These are phyloP conservation scores for Viola odorata DNA, from an alignment of 345 rosid genomes.

Conservation along the genomic window DNA sequence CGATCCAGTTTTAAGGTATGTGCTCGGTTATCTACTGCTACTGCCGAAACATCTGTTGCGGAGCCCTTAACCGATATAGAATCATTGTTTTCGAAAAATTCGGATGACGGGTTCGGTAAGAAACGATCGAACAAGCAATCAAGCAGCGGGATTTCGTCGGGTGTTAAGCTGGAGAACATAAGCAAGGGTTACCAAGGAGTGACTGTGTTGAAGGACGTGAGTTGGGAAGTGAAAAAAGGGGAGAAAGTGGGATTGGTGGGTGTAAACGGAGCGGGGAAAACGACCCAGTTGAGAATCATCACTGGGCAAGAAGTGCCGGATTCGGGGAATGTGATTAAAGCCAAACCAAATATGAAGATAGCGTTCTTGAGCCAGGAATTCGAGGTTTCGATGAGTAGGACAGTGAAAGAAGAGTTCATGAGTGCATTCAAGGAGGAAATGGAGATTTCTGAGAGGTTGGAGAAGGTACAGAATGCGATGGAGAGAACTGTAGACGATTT, in stretches of 20 bases:
- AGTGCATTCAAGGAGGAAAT: conserved; percentile 85
- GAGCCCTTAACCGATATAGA: conserved; percentile 52
- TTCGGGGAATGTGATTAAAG: conserved; percentile 79
- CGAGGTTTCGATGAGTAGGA: conserved; percentile 78
- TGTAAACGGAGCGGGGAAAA: conserved; percentile 93
- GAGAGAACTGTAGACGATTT: conserved; percentile 76
- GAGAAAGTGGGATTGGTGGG: conserved; percentile 92
- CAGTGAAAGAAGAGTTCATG: conserved; percentile 88
- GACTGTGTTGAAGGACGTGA: conserved; percentile 69
- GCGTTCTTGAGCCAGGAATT: conserved; percentile 87
- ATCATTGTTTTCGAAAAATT: conserved; percentile 48
- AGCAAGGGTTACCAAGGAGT: conserved; percentile 79
- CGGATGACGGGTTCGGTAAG: conserved; percentile 28
- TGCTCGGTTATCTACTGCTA: conserved; percentile 46
- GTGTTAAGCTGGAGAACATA: conserved; percentile 76
- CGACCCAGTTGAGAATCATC: conserved; percentile 87
- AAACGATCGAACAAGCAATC: conserved; percentile 37
- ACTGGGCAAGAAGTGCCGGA: conserved; percentile 83
- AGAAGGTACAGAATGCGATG: conserved; percentile 80
- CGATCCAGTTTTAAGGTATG: conserved; percentile 23
- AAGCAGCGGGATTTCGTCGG: conserved; percentile 61
- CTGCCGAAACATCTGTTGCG: conserved; percentile 43
- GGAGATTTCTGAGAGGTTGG: conserved; percentile 63
- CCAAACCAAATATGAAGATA: conserved; percentile 63
- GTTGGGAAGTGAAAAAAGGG: conserved; percentile 89